These are phyloP conservation scores for Rosa chinensis DNA, from an alignment of 306 rosid species.

Conservation along the genomic window DNA sequence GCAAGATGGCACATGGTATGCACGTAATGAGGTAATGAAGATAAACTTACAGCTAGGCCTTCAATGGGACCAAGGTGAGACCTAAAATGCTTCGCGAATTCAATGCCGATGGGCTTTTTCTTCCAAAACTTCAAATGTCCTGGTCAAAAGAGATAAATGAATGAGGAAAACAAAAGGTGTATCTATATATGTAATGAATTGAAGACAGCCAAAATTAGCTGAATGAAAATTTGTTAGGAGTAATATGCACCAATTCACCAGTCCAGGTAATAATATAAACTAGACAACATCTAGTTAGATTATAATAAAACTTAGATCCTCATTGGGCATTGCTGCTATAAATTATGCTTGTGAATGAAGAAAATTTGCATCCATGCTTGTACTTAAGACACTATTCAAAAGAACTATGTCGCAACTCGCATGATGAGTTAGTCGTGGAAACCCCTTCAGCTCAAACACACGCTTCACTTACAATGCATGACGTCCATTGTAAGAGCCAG, in stretches of 20 bases:
- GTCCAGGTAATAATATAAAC: not conserved
- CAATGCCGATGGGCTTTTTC: constrained; percentile 83
- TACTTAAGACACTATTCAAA: not conserved
- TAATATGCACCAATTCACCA: not conserved
- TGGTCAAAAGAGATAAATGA: constrained; percentile 19
- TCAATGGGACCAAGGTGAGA: constrained; percentile 98
- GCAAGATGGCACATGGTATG: no score
- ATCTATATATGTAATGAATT: not conserved
- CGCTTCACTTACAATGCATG: not conserved
- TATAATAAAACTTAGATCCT: not conserved
- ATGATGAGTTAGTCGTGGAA: not conserved
- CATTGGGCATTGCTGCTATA: not conserved
- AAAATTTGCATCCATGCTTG: not conserved
- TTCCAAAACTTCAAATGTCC: constrained; percentile 99
- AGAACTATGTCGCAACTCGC: not conserved
- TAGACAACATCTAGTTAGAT: not conserved
- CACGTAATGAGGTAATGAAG: not conserved
- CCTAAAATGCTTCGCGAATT: constrained; percentile 95
- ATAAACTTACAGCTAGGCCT: constrained; percentile 75
- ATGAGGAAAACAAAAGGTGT: not conserved
- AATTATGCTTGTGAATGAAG: not conserved
- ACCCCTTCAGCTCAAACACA: not conserved
- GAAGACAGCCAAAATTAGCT: not conserved
- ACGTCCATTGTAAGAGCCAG: not conserved
- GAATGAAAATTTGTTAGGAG: not conserved